Evolutionary conservation across 1,139 yeast species (phyloP).

Genomic region (Geotrichum aggregatum): DNA sequence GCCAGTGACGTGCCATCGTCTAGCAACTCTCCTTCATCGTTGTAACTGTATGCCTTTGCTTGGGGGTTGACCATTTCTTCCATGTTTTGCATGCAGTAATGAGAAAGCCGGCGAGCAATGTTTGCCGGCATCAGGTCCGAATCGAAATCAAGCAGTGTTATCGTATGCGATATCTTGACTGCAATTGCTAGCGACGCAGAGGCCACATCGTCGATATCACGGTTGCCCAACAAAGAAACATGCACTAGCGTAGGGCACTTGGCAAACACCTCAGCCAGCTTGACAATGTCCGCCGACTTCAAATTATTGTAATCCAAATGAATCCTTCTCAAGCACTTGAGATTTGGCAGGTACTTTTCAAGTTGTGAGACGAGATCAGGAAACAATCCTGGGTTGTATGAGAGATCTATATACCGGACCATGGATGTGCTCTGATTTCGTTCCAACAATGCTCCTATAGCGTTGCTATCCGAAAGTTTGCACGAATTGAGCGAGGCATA

Average conservation of each 20-base stretch:
- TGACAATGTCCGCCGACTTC: slow-evolving; percentile 57
- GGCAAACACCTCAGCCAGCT: slow-evolving; percentile 66
- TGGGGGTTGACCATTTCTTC: slow-evolving; percentile 40
- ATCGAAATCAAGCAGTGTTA: slow-evolving; percentile 71
- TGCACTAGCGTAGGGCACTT: slow-evolving; percentile 65
- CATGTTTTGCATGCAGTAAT: slow-evolving; percentile 79
- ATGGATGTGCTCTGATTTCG: slow-evolving; percentile 50
- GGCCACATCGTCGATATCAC: slow-evolving; percentile 52
- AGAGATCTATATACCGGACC: slow-evolving; percentile 70
- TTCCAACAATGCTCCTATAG: slow-evolving; percentile 51
- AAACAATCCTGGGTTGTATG: slow-evolving; percentile 67
- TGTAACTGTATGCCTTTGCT: slow-evolving; percentile 36
- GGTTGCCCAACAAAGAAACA: slow-evolving; percentile 67
- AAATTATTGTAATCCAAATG: slow-evolving; percentile 76
- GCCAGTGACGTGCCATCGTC: slow-evolving; percentile 33
- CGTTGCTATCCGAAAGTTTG: slow-evolving; percentile 50
- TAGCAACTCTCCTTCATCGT: slow-evolving; percentile 31
- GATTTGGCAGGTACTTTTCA: slow-evolving; percentile 52
- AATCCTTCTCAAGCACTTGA: slow-evolving; percentile 60
- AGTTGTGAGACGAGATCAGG: slow-evolving; percentile 60
- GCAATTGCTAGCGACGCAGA: slow-evolving; percentile 69
- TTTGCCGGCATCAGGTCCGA: slow-evolving; percentile 63
- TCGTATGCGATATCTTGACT: slow-evolving; percentile 57
- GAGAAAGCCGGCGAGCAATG: slow-evolving; percentile 71
- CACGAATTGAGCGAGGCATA: slow-evolving; percentile 74